Evolutionary conservation across 441 rosid species (phyloP), one percentile per base, ranked within the genome.

Genomic region (Hura crepitans): DNA sequence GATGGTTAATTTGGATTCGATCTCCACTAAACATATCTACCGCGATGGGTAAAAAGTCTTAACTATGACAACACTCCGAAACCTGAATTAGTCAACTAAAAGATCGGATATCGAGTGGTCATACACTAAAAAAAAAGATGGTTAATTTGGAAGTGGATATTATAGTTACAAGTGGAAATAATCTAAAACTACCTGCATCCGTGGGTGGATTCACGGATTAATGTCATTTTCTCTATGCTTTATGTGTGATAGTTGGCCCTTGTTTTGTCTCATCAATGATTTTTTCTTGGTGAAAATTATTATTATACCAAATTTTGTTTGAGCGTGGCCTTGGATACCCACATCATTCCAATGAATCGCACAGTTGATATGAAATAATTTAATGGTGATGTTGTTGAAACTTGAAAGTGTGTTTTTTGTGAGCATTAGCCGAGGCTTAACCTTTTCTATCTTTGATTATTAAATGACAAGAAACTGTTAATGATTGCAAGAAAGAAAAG

Each of bases 291-390:
- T 10, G 46, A 42, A 42, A 9, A 42, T 5, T 37, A 10, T 37
- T 37, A 10, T 9, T 42, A 3, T 9, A 9, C 46, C 46, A 2
- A 9, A 9, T 39, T 18, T 66, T 49, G 50, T 39, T 60, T 51
- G 68, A 62, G 7, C 53, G 4, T 23, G 65, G 57, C 81, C 18
- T 83, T 58, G 81, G 80, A 79, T 83, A 58, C 81, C 62, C 77
- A 64, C 56, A 55, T 51, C 64, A n/a, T 49, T 72, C 62, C 64
- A 53, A 31, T 51, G 43, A 5, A 66, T 49, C 54, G 53, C 47
- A 55, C 25, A 51, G 54, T 62, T 25, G 67, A 58, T 39, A 35
- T 65, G 56, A 72, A 67, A 39, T 25, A 12, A 28, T 17, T 18
- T 47, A 2, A 22, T 65, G 49, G 39, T 23, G 50, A 31, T 11